Base-by-base conservation (phyloP, 371 early-diverging fungal species). In the Blakeslea trispora region DNA sequence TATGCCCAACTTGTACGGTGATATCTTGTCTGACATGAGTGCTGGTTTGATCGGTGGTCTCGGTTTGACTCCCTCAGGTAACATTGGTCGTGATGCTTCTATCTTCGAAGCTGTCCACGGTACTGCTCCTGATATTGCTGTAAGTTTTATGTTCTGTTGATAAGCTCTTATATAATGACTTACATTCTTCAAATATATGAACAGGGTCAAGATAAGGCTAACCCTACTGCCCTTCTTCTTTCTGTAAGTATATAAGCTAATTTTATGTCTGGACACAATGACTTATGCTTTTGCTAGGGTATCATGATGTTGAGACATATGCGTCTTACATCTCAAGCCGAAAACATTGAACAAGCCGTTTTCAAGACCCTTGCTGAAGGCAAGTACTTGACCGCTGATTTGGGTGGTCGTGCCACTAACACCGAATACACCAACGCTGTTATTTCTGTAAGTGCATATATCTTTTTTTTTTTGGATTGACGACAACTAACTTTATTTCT, bases 1-100 rank as follows among this genome's bases (percentile, higher is more conserved):
- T 62, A 97, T 98, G 98, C 98, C 99, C 57, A 98, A 98, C 87
- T 84, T 98, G 74, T 97, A 98, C 63, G 99, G 99, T 69, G 99
- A 98, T 77, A 98, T 98, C 78, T 81, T 98, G 54, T 91, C 91
- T 40, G 99, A 98, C 68, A 89, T 98, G 88, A 89, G 95, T 70
- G 98, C 99, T 55, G 99, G 99, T 66, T 83, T 98, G 57, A 96
- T 98, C 68, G 99, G 99, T 66, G 99, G 99, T 61, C 89, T 98
- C 56, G 99, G 99, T 45, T 79, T 98, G 68, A 97, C 98, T 15
- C 98, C 98, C 47, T 92, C 93, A 45, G 98, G 98, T 54, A 98
- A 98, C 90, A 97, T 98, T 84, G 97, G 98, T 61, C 88, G 85
- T 53, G 92, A 95, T 69, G 97, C 96, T 53, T 89, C 91, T 67